phyloP scores from a whole-genome alignment of 768 basidiomycete genomes.

The Collybiopsis luxurians region DNA sequence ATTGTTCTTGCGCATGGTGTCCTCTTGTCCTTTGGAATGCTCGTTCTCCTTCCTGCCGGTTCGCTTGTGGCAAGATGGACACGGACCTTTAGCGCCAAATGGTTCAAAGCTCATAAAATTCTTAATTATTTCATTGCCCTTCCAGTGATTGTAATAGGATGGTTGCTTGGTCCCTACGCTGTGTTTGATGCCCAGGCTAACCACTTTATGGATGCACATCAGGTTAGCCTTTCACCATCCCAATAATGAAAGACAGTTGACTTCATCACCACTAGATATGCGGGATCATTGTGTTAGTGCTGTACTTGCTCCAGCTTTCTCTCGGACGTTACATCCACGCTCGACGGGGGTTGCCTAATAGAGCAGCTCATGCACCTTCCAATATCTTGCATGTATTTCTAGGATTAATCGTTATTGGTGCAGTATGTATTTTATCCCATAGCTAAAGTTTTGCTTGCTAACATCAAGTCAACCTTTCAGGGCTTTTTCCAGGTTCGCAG shows the following conservation, averaged over 20 bases:
- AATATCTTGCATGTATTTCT: slow-evolving; percentile 57
- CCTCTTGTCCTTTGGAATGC: slow-evolving; percentile 50
- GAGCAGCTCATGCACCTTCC: slow-evolving; percentile 42
- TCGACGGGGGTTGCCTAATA: slow-evolving; percentile 24
- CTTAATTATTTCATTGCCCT: slow-evolving; percentile 46
- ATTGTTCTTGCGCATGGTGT: slow-evolving; percentile 53
- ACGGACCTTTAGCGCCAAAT: slow-evolving; percentile 46
- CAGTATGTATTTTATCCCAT: not conserved
- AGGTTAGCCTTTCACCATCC: slow-evolving; percentile 28
- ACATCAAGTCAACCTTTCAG: not conserved
- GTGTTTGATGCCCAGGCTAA: slow-evolving; percentile 36
- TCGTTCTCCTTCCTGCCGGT: slow-evolving; percentile 53
- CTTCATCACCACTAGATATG: slow-evolving; percentile 34
- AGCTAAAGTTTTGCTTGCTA: too few relatives aligned
- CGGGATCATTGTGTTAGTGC: slow-evolving; percentile 47
- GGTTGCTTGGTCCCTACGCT: slow-evolving; percentile 45
- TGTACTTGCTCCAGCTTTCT: slow-evolving; percentile 50
- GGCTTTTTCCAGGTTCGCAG: slow-evolving; percentile 45
- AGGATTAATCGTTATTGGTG: slow-evolving; percentile 45
- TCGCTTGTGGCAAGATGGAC: slow-evolving; percentile 53
- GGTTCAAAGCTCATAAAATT: slow-evolving; percentile 57
- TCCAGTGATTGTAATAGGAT: slow-evolving; percentile 48
- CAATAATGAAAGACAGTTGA: not conserved
- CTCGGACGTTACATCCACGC: slow-evolving; percentile 55
- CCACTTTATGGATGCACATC: slow-evolving; percentile 49